A percentile compares a stretch with the other conserved stretches of the same genome.
phyloP scores from a whole-genome alignment of 1,139 yeast genomes.

The Saccharomyces uvarum region DNA sequence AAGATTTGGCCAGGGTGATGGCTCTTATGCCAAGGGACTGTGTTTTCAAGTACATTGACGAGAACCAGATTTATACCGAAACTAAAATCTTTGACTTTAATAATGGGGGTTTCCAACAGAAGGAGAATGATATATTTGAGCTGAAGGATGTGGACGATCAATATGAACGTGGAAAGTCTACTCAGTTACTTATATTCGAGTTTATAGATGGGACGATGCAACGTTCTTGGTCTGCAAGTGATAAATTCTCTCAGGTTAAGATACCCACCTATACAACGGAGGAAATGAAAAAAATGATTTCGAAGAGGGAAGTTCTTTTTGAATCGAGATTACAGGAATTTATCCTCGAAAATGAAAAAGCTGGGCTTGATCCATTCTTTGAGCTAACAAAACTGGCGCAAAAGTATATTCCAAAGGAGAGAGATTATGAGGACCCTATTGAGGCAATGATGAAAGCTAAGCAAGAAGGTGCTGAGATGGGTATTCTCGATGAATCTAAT shows the following conservation, averaged over 20 bases:
- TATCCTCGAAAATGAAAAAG: constrained; percentile 31
- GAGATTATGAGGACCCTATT: constrained; percentile 43
- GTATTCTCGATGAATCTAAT: constrained; percentile 22
- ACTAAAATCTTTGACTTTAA: constrained; percentile 42
- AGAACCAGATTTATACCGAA: constrained; percentile 49
- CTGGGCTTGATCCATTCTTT: constrained; percentile 35
- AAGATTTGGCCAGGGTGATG: constrained; percentile 59
- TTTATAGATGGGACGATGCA: constrained; percentile 61
- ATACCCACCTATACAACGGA: constrained; percentile 42
- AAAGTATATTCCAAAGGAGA: constrained; percentile 43
- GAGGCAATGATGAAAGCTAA: constrained; percentile 38
- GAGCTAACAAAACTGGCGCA: constrained; percentile 35
- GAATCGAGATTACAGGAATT: constrained; percentile 37
- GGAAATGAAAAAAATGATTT: constrained; percentile 52
- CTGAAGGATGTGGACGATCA: constrained; percentile 34
- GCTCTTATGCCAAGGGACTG: constrained; percentile 63
- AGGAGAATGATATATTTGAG: constrained; percentile 44
- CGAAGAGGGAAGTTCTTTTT: constrained; percentile 52
- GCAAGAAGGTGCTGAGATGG: constrained; percentile 10
- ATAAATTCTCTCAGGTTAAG: constrained; percentile 31
- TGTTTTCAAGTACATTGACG: constrained; percentile 66
- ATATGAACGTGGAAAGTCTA: constrained; percentile 27
- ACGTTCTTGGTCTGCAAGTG: constrained; percentile 36
- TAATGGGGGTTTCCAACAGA: constrained; percentile 40
- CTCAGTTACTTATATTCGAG: constrained; percentile 63